Evolutionary conservation across 495 filamentous ascomycete species (phyloP), one percentile per base, ranked within the genome.

Genomic region (Parmelia sp.): DNA sequence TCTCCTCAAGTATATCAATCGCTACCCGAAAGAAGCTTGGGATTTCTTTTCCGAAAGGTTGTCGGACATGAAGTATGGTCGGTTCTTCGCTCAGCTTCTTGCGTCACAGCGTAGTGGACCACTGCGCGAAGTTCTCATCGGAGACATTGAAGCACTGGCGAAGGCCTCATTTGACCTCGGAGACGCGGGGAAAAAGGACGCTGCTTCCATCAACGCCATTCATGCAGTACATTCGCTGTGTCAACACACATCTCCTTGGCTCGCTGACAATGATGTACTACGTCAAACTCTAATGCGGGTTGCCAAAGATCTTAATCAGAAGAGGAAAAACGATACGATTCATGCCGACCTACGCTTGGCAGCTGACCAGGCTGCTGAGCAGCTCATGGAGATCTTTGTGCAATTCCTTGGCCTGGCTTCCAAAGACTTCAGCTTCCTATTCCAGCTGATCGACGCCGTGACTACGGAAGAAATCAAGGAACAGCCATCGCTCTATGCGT

Each of bases 11-110:
- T 97, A 96, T 73, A 81, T 99, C 57, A 96, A 96, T 73, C 83
- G 89, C 25, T 99, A 96, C 71, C 90, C 94, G 0, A 85, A 88
- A 51, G 93, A 97, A 66, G 87, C 90, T 23, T 91, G 91, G 85
- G 75, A 82, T 3, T 89, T 92, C 72, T 88, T 96, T 68, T 75
- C 84, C 9, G 81, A 84, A 49, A 88, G 86, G 68, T 78, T 97
- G 62, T 85, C 87, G 61, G 90, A 97, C 62, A 80, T 90, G 70
- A 86, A 86, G 55, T 94, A 94, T 69, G 94, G 95, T 19, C 87
- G 95, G n/a, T 92, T 99, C 74, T 88, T 97, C 60, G 89, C 90
- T 12, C 95, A 99, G 71, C 84, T 96, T n/a, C 79, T 97, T 33
- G 82, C 82, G 3, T 83, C 96, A 67, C 80, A 86, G 1, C 85